Evolutionary conservation across 805 yeast genomes (phyloP).

Genomic region (Kodamaea sagamina): DNA sequence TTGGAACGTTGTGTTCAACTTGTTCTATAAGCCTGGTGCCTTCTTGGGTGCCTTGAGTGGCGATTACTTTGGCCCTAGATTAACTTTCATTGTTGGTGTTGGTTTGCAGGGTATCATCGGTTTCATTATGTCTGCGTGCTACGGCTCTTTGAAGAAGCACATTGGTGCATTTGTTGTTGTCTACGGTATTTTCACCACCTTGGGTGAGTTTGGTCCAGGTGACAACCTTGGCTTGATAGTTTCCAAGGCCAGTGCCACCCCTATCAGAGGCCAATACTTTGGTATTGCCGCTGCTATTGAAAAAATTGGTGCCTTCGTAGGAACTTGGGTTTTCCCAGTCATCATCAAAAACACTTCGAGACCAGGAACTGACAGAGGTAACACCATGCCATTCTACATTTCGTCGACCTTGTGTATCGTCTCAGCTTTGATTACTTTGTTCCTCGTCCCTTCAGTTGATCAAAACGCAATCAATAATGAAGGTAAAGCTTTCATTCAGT

Average conservation of each 20-base stretch:
- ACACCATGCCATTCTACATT: slow-evolving; percentile 78
- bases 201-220: slow-evolving; percentile 96
- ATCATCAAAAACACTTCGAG: slow-evolving; percentile 55
- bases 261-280: slow-evolving; percentile 88
- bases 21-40: slow-evolving; percentile 89
- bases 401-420: slow-evolving; percentile 76
- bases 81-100: slow-evolving; percentile 72
- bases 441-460: slow-evolving; percentile 77
- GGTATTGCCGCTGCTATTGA: slow-evolving; percentile 91
- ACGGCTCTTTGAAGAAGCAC: slow-evolving; percentile 54
- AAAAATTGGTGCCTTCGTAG: slow-evolving; percentile 90
- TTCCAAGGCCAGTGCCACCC: slow-evolving; percentile 81
- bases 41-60: slow-evolving; percentile 78
- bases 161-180: slow-evolving; percentile 81
- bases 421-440: slow-evolving; percentile 66
- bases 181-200: slow-evolving; percentile 81
- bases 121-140: slow-evolving; percentile 76
- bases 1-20: slow-evolving; percentile 87
- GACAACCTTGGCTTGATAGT: slow-evolving; percentile 88
- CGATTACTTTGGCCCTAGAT: slow-evolving; percentile 89
- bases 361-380: slow-evolving; percentile 59
- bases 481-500: slow-evolving; percentile 69
- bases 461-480: slow-evolving; percentile 81
- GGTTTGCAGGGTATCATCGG: slow-evolving; percentile 76
- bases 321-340: slow-evolving; percentile 85